Evolutionary conservation across 1,139 yeast species (phyloP), one percentile per base, ranked within the genome.

Genomic region (Magnusiomyces paraingens): DNA sequence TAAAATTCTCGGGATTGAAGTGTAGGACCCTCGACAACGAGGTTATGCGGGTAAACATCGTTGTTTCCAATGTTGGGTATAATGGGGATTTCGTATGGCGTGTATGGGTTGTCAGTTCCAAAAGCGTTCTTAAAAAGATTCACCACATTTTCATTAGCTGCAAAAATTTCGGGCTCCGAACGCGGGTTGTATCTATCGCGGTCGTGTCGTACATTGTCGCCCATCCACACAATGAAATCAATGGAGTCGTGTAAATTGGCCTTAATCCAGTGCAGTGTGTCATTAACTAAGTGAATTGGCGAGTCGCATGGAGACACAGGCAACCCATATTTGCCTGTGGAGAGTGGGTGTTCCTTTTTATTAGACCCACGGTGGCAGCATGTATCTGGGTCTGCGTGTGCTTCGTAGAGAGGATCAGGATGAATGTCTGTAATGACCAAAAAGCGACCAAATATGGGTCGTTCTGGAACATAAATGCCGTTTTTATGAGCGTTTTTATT

Each of bases 221-320:
- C 96, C 0, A 95, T 87, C 96, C 96, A 88, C 17, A 88, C 78
- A 35, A 88, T 83, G 66, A 88, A 88, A 67, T 88, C 96, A 50
- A 88, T 82, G 59, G 86, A 82, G 65, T 86, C 94, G 57, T 76
- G 79, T 54, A 86, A 67, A 60, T 86, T 82, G 8, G 75, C 73
- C 32, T 73, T 69, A 1, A 87, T 72, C 94, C 94, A 88, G 46
- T 75, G 66, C 54, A 88, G 71, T 0, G 95, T 87, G 14, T 75
- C 77, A 21, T 82, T 72, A 70, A 85, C 81, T 50, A 88, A 70
- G 0, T 70, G 67, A 65, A 80, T 68, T 1, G 96, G 90, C 1
- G 89, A 86, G 1, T 94, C 95, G 36, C 60, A 56, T 8, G 47
- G 47, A 10, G 58, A 53, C 39, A 45, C 39, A 5, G 60, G 59